Evolutionary conservation across 768 basidiomycete genomes (phyloP), one percentile per base, ranked within the genome.

Genomic region (Imleria badia): DNA sequence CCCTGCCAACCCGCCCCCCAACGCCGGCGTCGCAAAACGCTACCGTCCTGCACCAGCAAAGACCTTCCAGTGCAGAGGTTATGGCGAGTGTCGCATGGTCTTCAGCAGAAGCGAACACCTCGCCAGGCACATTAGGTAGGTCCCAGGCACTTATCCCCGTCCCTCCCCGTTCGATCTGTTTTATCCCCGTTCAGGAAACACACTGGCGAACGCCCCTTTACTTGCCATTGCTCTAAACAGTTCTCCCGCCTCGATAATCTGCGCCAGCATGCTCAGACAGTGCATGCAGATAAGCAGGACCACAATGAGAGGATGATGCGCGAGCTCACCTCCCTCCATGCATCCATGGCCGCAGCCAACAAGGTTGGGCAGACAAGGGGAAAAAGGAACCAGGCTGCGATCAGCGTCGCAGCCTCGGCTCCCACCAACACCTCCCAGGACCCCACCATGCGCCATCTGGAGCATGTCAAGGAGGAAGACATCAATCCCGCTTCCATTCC

Each of bases 181-280:
- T 52, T 55, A 53, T 66, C 60, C 55, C 63, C 54, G 48, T 57
- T 15, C 74, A 98, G 95, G 62, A 98, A 98, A 81, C 96, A 98
- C 73, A 98, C 96, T 6, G 96, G 96, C 58, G 96, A 98, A 69
- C 86, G 94, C 19, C 96, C 96, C 17, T 98, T 98, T 73, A 83
- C 86, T 38, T 98, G 96, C 66, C 95, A 98, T 69, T 98, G 96
- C 76, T 82, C 86, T 13, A 95, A 96, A 72, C 88, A 95, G 60
- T 98, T 98, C 69, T 94, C 93, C 6, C 86, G 96, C 13, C 86
- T 98, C 68, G 96, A 98, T 74, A 98, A 98, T 67, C 82, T 98
- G 3, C 86, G 96, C 43, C 96, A 98, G 69, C 96, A 98, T 71
- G 92, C 94, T 0, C 91, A 95, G 78, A 96, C 95, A 6, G 94